These are phyloP conservation scores for Pythium plurisporium DNA, from an alignment of 352 stramenopile genomes.

Conservation along the genomic window DNA sequence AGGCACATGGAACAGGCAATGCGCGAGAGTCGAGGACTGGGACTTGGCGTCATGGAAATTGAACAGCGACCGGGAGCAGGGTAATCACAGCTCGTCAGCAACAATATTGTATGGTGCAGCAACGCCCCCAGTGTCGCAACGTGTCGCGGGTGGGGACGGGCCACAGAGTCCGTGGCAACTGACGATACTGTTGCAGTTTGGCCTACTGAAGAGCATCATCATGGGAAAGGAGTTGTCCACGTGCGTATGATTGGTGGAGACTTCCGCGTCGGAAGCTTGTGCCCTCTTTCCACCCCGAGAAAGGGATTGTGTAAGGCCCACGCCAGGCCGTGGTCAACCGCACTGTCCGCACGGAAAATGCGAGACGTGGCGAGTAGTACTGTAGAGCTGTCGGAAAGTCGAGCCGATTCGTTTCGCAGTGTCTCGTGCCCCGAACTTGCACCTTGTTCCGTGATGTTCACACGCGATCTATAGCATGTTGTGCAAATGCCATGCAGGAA, in stretches of 20 bases:
- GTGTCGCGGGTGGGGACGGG: conserved; percentile 9
- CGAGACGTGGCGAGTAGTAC: conserved; percentile 11
- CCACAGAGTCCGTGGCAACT: neutral
- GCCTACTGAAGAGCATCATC: neutral
- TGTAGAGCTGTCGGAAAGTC: neutral
- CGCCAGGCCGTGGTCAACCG: neutral
- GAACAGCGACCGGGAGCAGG: conserved; percentile 1
- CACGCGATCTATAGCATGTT: neutral
- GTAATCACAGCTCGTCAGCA: conserved; percentile 7
- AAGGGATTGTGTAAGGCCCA: neutral
- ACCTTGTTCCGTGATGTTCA: neutral
- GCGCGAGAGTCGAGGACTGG: conserved; percentile 14
- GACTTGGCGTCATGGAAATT: conserved; percentile 6
- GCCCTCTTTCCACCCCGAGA: neutral
- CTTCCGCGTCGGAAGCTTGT: neutral
- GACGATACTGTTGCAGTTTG: neutral
- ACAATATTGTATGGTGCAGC: conserved; percentile 10
- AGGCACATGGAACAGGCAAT: conserved; percentile 2
- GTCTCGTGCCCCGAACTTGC: neutral
- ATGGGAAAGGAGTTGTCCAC: neutral
- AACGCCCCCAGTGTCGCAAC: conserved; percentile 12
- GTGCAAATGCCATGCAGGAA: neutral
- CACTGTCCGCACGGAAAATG: neutral
- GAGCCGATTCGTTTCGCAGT: neutral
- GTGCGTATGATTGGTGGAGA: neutral